Percentiles rank a stretch among this genome's conserved stretches.
Conservation (phyloP, 202 grass and related monocot species). For the Hordeum pubiflorum region DNA sequence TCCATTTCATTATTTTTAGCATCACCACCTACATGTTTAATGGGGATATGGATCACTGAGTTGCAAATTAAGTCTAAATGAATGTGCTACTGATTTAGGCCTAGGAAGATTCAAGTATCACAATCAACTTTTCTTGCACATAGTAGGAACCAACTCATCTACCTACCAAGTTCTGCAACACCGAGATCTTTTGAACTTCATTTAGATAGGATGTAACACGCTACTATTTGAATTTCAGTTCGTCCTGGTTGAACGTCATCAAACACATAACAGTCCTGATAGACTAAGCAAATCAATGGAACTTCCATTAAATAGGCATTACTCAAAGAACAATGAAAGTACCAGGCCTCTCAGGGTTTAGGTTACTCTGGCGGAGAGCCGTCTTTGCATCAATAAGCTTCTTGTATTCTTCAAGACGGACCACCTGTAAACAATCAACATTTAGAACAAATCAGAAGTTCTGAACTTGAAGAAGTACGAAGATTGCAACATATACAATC, state of each 20-base stretch:
- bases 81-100: background rate
- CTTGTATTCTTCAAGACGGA: slow-evolving; percentile 52
- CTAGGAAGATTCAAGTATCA: background rate
- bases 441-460: background rate
- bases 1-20: background rate
- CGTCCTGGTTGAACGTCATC: background rate
- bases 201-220: background rate
- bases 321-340: slow-evolving; percentile 7
- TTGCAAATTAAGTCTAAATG: slow-evolving; percentile 2
- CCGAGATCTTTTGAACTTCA: background rate
- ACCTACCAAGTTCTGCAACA: background rate
- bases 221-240: background rate
- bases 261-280: background rate
- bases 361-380: slow-evolving; percentile 51
- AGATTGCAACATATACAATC: background rate
- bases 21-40: slow-evolving; percentile 1
- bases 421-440: slow-evolving; percentile 38
- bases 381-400: slow-evolving; percentile 53
- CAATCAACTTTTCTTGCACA: background rate
- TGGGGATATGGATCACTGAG: background rate
- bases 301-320: background rate
- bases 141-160: background rate
- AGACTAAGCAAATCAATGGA: background rate
- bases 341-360: slow-evolving; percentile 77
- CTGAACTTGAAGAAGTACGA: background rate